Base-by-base conservation (phyloP, 2,329 filamentous ascomycete genomes). In the Chaetomiaceae sp. region DNA sequence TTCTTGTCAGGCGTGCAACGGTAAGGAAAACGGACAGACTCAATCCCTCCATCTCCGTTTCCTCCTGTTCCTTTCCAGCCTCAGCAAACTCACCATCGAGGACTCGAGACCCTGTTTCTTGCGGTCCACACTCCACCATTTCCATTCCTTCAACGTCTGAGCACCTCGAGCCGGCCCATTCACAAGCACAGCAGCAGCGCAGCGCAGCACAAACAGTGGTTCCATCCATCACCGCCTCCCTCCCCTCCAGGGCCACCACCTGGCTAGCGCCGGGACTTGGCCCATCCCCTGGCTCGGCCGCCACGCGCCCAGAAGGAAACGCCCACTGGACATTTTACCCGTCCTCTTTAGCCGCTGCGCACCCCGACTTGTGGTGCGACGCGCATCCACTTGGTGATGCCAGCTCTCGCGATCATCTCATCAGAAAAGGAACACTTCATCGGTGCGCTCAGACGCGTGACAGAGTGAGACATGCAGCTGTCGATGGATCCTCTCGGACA, bases 261-360 rank as follows among this genome's bases (percentile, higher is more conserved):
- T 39, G 19, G 29, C n/a, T 56, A 56, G 53, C 56, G 50, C 54
- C 56, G 56, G 56, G 56, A 58, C 31, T 55, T 47, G 52, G n/a
- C 19, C 25, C 33, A 47, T 20, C 38, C 23, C 47, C 12, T 50
- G 29, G 20, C 45, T 34, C 22, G 31, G 3, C 23, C 47, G 31
- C 39, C 37, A 7, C 25, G 11, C 43, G 19, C n/a, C 34, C 34
- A 52, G 9, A 15, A 31, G 27, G 8, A 9, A 12, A 7, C 3
- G 9, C 27, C 14, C 8, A 9, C 22, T 6, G 20, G 11, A 53
- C 43, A 40, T 25, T 56, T 59, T 54, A 59, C 11, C 56, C 53
- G 54, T 44, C 34, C 19, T 31, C 34, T 56, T 56, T 56, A 59
- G 36, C 54, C 56, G 53, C 29, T 25, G 15, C 20, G 8, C 19